Evolutionary conservation across 129 eudicot genomes (phyloP), one percentile per base, ranked within the genome.

Genomic region (Calendula officinalis): DNA sequence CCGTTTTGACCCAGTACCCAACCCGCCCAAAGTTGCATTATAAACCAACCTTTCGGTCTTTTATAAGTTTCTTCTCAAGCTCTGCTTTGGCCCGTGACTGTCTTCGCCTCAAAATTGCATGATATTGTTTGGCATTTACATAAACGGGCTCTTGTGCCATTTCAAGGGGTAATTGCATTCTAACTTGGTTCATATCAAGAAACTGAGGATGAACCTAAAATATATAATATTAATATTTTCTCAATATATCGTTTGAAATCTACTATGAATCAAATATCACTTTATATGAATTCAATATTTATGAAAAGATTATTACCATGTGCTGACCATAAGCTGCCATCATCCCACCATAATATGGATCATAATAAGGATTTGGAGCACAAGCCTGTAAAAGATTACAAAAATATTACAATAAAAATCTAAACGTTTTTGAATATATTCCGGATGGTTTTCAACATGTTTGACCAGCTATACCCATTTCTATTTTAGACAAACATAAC

Each of bases 11-110:
- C 30, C 30, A 22, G 30, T 22, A 22, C 30, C 30, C 30, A 2
- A 1, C 30, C 30, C 30, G 30, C 30, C 30, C 30, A n/a, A n/a
- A 53, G 11, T 34, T 51, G 45, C 9, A n/a, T 37, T 32, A 40
- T 13, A n/a, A 33, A 44, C 77, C 37, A 38, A 83, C 97, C 97
- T 89, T 89, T 49, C 97, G 50, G 60, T 62, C 82, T 61, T 89
- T 89, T 30, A 85, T 85, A 64, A 80, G 76, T 76, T 89, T 89
- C 77, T 55, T 89, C 68, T 89, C 95, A 11, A 89, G 95, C 80
- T 89, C 95, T 3, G 95, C 97, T 81, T 89, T 89, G 15, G 97
- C 95, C 41, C 97, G 95, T 10, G 95, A 70, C 66, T 89, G 90
- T 58, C 95, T 78, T 68, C 95, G 84, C 56, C 90, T 83, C 69